A percentile compares a stretch with the other conserved stretches of the same genome.
Evolutionary conservation across 805 yeast species (phyloP).

Genomic region (Saturnispora bothae): DNA sequence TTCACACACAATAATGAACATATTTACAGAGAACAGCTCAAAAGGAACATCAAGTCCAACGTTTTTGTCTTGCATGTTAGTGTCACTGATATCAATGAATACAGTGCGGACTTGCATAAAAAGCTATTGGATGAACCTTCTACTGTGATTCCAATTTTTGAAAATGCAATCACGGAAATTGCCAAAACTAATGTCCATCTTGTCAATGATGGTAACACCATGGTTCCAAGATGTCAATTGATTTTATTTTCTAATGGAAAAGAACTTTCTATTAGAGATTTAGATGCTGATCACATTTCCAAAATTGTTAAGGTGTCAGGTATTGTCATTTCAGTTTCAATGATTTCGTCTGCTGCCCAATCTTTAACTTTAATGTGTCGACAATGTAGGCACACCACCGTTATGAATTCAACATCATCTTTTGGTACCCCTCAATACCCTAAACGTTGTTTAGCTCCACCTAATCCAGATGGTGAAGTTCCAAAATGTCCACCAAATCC

Average conservation of each 20-base stretch:
- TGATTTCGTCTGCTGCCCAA: constrained; percentile 80
- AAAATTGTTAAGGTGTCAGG: constrained; percentile 89
- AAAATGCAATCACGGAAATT: constrained; percentile 71
- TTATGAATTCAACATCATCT: constrained; percentile 49
- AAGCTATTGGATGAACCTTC: constrained; percentile 76
- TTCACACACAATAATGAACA: constrained; percentile 77
- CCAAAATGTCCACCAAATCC: constrained; percentile 84
- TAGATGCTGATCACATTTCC: constrained; percentile 81
- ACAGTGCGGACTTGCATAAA: constrained; percentile 82
- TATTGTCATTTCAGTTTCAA: constrained; percentile 83
- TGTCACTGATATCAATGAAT: constrained; percentile 76
- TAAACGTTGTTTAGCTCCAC: constrained; percentile 48
- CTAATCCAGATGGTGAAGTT: constrained; percentile 39
- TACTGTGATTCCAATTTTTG: constrained; percentile 79
- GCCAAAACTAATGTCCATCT: constrained; percentile 61
- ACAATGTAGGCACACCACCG: constrained; percentile 71
- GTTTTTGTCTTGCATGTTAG: constrained; percentile 65
- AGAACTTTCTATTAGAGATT: constrained; percentile 62
- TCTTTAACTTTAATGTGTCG: constrained; percentile 77
- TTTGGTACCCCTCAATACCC: constrained; percentile 67
- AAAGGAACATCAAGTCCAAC: constrained; percentile 75
- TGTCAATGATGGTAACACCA: constrained; percentile 31
- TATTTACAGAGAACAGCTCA: constrained; percentile 79
- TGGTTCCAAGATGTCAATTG: constrained; percentile 77
- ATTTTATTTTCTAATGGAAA: constrained; percentile 65